Evolutionary conservation across 768 basidiomycete genomes (phyloP).

Genomic region (Gymnopilus dilepis): DNA sequence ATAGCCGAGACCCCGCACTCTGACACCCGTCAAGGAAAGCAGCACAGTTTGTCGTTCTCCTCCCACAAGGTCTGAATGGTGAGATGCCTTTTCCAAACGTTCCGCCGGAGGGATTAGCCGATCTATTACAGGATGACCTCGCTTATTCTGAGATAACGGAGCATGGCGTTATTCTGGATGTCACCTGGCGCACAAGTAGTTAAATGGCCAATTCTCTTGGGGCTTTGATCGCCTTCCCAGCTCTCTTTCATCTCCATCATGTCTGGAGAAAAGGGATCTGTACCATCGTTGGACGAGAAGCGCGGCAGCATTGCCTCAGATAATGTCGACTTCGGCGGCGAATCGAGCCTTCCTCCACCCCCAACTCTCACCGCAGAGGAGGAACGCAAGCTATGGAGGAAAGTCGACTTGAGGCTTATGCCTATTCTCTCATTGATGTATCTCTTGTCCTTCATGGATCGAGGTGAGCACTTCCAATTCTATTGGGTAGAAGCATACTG

Average conservation of each 20-base stretch:
- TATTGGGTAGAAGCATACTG: neutral
- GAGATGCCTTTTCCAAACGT: conserved; percentile 8
- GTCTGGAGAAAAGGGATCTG: conserved; percentile 24
- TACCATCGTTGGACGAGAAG: conserved; percentile 26
- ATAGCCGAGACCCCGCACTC: neutral
- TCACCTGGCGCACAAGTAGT: neutral
- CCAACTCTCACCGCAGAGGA: conserved; percentile 50
- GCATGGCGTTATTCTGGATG: neutral
- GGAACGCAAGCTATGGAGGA: conserved; percentile 60
- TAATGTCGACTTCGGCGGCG: conserved; percentile 48
- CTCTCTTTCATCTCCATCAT: conserved; percentile 17
- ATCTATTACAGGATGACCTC: neutral
- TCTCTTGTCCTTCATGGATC: conserved; percentile 66
- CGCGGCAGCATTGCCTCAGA: conserved; percentile 21
- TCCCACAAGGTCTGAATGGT: neutral
- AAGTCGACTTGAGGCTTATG: conserved; percentile 62
- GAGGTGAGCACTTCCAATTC: conserved; percentile 43
- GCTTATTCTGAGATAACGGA: neutral
- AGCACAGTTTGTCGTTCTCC: neutral
- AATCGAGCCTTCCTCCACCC: conserved; percentile 49
- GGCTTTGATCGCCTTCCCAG: neutral
- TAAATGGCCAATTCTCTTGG: conserved; percentile 5
- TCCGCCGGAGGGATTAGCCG: neutral
- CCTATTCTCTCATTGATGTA: conserved; percentile 66
- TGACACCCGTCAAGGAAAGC: neutral